Percentiles rank a stretch among this genome's conserved stretches.
These are phyloP conservation scores for Salvia sclarea DNA, from an alignment of 305 asterid species.

Conservation along the genomic window DNA sequence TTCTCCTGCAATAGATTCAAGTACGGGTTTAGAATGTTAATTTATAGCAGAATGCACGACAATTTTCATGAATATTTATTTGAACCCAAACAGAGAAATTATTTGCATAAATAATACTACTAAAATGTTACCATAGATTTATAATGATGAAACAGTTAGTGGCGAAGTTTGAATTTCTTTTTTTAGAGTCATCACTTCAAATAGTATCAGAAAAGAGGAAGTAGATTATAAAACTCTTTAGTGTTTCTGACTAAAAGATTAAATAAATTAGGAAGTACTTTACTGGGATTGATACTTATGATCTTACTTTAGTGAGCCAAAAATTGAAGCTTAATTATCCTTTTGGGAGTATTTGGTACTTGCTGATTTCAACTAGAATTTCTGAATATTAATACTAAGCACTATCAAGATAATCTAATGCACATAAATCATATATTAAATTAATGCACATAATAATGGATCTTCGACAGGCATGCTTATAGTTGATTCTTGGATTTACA, in stretches of 20 bases:
- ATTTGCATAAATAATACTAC: background rate
- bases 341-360: background rate
- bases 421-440: no score
- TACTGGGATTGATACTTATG: background rate
- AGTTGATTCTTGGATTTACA: constrained; percentile 19
- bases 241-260: background rate
- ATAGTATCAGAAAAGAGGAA: background rate
- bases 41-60: constrained; percentile 14
- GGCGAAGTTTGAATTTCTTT: background rate
- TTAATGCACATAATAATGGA: no score
- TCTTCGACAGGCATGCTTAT: background rate
- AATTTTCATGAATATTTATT: constrained; percentile 3
- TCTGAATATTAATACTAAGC: no score
- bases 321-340: background rate
- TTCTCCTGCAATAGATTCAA: constrained; percentile 61
- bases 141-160: background rate
- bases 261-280: background rate
- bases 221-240: background rate
- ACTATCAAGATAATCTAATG: no score
- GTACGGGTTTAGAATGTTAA: background rate
- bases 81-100: background rate
- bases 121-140: no score
- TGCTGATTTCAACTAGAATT: background rate
- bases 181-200: background rate
- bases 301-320: background rate